Evolutionary conservation across 2,329 filamentous ascomycete genomes (phyloP).

Genomic region (Aspergillus phoenicis): DNA sequence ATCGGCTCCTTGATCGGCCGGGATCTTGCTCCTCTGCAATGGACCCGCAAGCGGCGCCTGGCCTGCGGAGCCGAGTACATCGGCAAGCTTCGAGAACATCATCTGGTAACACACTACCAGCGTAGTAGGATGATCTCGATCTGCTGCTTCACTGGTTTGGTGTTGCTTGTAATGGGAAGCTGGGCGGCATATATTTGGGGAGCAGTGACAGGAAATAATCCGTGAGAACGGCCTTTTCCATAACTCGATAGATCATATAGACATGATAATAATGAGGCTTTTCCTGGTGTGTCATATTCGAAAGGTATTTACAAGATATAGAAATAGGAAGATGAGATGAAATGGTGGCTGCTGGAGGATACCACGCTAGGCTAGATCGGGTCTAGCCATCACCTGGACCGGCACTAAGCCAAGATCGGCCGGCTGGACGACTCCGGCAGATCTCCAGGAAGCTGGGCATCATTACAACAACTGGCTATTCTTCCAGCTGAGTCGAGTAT

Average conservation of each 20-base stretch:
- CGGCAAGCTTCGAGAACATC: constrained; percentile 46
- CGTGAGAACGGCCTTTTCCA: constrained; percentile 4
- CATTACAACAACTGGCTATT: background rate
- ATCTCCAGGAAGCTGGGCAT: background rate
- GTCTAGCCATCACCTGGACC: background rate
- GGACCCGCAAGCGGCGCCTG: constrained; percentile 59
- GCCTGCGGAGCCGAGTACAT: constrained; percentile 48
- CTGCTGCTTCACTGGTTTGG: constrained; percentile 48
- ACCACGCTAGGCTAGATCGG: background rate
- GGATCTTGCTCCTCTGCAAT: constrained; percentile 57
- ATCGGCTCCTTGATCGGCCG: constrained; percentile 42
- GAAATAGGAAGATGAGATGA: background rate
- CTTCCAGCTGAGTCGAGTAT: background rate
- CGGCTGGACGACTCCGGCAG: background rate
- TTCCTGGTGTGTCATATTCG: background rate
- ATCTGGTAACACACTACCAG: constrained; percentile 39
- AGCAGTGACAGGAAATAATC: constrained; percentile 56
- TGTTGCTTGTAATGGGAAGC: constrained; percentile 53
- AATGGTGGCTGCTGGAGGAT: background rate
- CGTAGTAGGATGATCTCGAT: constrained; percentile 49
- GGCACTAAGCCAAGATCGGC: background rate
- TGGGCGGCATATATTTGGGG: constrained; percentile 63
- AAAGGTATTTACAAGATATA: background rate
- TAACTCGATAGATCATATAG: background rate
- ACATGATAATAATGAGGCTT: too few species aligned